Conservation (phyloP, 768 basidiomycete genomes). For the Leccinum sublutescens region DNA sequence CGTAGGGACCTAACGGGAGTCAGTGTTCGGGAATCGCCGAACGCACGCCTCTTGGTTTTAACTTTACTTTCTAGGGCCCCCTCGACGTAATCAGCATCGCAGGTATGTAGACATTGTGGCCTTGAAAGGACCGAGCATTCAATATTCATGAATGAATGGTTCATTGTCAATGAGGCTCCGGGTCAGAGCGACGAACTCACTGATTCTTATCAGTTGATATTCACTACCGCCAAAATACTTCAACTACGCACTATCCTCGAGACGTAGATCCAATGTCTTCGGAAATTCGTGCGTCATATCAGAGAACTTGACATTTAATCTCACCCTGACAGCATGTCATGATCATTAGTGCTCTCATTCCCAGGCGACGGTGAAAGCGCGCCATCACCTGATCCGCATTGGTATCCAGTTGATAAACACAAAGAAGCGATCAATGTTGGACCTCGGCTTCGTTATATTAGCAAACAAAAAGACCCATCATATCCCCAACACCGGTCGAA, state of each 20-base stretch:
- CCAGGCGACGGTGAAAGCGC: slow-evolving; percentile 42
- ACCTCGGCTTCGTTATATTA: slow-evolving; percentile 13
- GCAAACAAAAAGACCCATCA: slow-evolving; percentile 8
- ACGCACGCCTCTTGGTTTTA: slow-evolving; percentile 34
- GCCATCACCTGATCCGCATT: slow-evolving; percentile 49
- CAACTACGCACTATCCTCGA: slow-evolving; percentile 52
- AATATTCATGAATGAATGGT: not conserved
- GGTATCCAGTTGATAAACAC: slow-evolving; percentile 52
- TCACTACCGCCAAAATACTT: slow-evolving; percentile 51
- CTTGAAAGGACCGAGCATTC: not conserved
- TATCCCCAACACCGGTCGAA: slow-evolving; percentile 18
- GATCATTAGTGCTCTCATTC: slow-evolving; percentile 44
- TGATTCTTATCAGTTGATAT: slow-evolving; percentile 53
- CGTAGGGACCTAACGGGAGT: too few relatives aligned
- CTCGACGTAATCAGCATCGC: slow-evolving; percentile 78
- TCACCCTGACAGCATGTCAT: slow-evolving; percentile 7
- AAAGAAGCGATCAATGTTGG: slow-evolving; percentile 38
- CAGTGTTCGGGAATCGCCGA: too few relatives aligned
- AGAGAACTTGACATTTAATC: slow-evolving; percentile 2
- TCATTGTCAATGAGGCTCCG: slow-evolving; percentile 46
- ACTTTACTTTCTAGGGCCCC: slow-evolving; percentile 62
- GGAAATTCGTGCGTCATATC: slow-evolving; percentile 43
- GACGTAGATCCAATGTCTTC: slow-evolving; percentile 56
- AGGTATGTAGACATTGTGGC: slow-evolving; percentile 33
- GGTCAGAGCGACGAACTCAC: slow-evolving; percentile 52